phyloP scores from a whole-genome alignment of 352 stramenopile genomes.

The Stramenopiles sp. region DNA sequence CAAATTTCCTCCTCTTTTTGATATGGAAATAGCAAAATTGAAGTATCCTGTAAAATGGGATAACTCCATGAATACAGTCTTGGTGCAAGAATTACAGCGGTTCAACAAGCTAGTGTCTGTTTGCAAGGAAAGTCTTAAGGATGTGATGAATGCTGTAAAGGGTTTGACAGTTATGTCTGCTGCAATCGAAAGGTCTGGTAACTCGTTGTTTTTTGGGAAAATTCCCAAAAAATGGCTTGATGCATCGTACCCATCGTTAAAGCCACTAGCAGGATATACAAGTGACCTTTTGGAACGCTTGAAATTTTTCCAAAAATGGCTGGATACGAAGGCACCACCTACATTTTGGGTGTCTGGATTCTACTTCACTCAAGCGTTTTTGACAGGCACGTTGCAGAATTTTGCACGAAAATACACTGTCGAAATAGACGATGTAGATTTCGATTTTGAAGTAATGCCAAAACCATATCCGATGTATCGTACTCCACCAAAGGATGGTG shows the following conservation, averaged over 20 bases:
- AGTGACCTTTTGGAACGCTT: slow-evolving; percentile 68
- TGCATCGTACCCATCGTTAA: slow-evolving; percentile 73
- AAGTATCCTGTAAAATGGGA: slow-evolving; percentile 70
- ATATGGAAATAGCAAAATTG: slow-evolving; percentile 73
- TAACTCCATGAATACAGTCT: slow-evolving; percentile 80
- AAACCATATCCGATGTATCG: slow-evolving; percentile 16
- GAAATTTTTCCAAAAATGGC: slow-evolving; percentile 64
- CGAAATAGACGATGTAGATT: slow-evolving; percentile 57
- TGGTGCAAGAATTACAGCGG: slow-evolving; percentile 72
- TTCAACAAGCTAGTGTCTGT: slow-evolving; percentile 76
- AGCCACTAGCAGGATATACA: slow-evolving; percentile 66
- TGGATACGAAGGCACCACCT: slow-evolving; percentile 52
- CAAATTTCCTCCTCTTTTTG: slow-evolving; percentile 61
- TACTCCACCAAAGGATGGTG: slow-evolving; percentile 41
- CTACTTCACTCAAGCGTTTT: slow-evolving; percentile 85
- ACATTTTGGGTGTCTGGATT: slow-evolving; percentile 84
- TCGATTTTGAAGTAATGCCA: slow-evolving; percentile 33
- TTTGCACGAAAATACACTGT: slow-evolving; percentile 69
- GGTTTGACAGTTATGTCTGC: slow-evolving; percentile 77
- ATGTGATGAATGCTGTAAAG: slow-evolving; percentile 64
- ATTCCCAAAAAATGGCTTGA: slow-evolving; percentile 65
- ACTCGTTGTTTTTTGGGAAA: slow-evolving; percentile 70
- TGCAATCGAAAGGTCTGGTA: slow-evolving; percentile 69
- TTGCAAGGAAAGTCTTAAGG: slow-evolving; percentile 54
- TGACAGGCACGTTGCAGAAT: slow-evolving; percentile 80